Evolutionary conservation across 345 rosid genomes (phyloP), one percentile per base, ranked within the genome.

Genomic region (Citrus cavaleriei): DNA sequence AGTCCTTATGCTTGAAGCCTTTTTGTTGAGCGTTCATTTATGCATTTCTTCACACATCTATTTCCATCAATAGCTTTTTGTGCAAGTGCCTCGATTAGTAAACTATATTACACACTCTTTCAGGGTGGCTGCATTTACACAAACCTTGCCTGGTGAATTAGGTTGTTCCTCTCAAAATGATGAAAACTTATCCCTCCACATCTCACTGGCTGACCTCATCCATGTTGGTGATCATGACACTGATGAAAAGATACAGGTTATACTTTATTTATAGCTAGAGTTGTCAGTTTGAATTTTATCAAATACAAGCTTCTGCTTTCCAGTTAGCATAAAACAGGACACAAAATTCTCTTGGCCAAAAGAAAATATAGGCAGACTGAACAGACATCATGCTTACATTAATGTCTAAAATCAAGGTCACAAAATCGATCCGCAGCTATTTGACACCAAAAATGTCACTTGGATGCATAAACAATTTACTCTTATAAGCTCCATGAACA

Each of bases 241-340:
- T 76, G 84, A 83, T 59, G 87, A 84, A 7, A 88, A 86, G 78
- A 84, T 83, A 2, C 83, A 9, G 81, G 83, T 60, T 84, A 82
- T 49, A 81, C 70, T 18, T 18, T 35, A 83, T 82, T 51, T 81
- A 82, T 37, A 64, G 82, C 55, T 81, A 77, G 68, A 84, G 87
- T 83, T 25, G 2, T 51, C 57, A 4, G 22, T 51, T 16, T 51
- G 22, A 51, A 51, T 51, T 18, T 18, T 4, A 51, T 12, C 35
- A 63, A 63, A 27, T 28, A 63, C 68, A 63, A 14, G 68, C 38
- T 12, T 27, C 9, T 28, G 37, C 68, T 63, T 28, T 63, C 4
- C 68, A 5, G 2, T 28, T 28, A 18, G 7, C 2, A 18, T 18
- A 64, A 64, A 64, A 32, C 8, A 32, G 5, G n/a, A 3, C 22